Conservation (phyloP, 306 rosid species). For the Lagenaria siceraria region DNA sequence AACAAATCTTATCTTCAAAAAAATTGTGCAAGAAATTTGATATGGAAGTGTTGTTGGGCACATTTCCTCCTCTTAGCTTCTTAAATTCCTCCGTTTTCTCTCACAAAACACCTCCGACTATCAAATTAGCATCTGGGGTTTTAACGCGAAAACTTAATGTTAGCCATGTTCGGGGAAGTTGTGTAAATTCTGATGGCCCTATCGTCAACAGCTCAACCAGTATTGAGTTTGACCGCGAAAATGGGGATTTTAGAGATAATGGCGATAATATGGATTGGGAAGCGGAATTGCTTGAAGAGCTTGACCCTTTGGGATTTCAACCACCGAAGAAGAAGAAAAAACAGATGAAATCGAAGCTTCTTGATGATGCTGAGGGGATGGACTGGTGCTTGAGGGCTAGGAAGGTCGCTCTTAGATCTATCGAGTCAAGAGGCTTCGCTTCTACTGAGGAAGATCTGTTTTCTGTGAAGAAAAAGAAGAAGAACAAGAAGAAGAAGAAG, state of each 20-base stretch:
- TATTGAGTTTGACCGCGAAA: conserved; percentile 5
- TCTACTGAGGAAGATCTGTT: conserved; percentile 41
- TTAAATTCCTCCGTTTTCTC: conserved; percentile 33
- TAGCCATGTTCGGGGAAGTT: conserved; percentile 16
- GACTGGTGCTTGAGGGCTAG: conserved; percentile 88
- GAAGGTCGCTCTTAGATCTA: conserved; percentile 49
- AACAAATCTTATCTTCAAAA: background rate
- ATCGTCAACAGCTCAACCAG: conserved; percentile 7
- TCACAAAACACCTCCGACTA: conserved; percentile 14
- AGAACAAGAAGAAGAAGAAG: conserved; percentile 24
- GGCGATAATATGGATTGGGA: conserved; percentile 46
- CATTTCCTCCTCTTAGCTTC: conserved; percentile 35
- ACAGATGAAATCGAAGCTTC: conserved; percentile 28
- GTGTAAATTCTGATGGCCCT: conserved; percentile 21
- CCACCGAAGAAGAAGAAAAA: conserved; percentile 50
- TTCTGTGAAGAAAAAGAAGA: conserved; percentile 43
- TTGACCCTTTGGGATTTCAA: conserved; percentile 56
- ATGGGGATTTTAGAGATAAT: conserved; percentile 15
- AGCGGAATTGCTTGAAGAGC: conserved; percentile 45
- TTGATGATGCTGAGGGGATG: conserved; percentile 53
- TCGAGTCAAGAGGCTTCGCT: conserved; percentile 55
- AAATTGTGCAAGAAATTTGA: background rate
- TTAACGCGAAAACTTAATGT: conserved; percentile 14
- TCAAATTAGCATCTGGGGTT: conserved; percentile 11
- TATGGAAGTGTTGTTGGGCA: conserved; percentile 46